Evolutionary conservation across 305 asterid species (phyloP).

Genomic region (Caryopteris hybrid): DNA sequence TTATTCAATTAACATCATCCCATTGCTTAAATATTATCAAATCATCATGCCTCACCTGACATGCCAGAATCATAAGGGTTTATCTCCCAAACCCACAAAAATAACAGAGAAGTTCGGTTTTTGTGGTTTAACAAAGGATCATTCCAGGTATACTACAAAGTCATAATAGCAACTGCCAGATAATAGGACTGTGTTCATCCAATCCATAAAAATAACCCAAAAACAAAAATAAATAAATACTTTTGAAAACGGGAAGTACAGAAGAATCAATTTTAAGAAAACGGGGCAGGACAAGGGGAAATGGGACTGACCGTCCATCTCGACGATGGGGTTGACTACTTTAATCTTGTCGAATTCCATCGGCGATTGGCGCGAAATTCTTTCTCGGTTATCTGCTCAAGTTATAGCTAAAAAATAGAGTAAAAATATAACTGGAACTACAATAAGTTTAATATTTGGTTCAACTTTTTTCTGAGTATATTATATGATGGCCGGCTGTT

Average conservation of each 20-base stretch:
- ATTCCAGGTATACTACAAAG: background rate
- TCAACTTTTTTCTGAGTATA: too few species aligned
- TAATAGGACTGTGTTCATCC: background rate
- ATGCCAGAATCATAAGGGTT: background rate
- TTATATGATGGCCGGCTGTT: too few species aligned
- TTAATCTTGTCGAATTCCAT: conserved; percentile 87
- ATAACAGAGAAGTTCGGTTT: too few species aligned
- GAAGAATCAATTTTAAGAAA: too few species aligned
- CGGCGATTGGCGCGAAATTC: background rate
- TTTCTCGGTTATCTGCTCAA: too few species aligned
- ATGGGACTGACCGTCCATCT: conserved; percentile 90
- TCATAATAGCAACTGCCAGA: background rate
- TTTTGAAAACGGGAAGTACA: background rate
- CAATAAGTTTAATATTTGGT: too few species aligned
- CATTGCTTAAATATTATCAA: background rate
- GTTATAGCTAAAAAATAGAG: too few species aligned
- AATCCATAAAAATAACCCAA: background rate
- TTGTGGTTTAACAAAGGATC: too few species aligned
- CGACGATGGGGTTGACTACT: conserved; percentile 88
- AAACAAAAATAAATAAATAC: background rate
- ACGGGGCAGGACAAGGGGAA: background rate
- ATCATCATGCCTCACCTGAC: background rate
- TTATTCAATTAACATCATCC: background rate
- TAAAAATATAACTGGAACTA: too few species aligned
- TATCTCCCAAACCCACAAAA: background rate